Conservation (phyloP, 2,329 filamentous ascomycete genomes). For the Colletotrichum sp. region DNA sequence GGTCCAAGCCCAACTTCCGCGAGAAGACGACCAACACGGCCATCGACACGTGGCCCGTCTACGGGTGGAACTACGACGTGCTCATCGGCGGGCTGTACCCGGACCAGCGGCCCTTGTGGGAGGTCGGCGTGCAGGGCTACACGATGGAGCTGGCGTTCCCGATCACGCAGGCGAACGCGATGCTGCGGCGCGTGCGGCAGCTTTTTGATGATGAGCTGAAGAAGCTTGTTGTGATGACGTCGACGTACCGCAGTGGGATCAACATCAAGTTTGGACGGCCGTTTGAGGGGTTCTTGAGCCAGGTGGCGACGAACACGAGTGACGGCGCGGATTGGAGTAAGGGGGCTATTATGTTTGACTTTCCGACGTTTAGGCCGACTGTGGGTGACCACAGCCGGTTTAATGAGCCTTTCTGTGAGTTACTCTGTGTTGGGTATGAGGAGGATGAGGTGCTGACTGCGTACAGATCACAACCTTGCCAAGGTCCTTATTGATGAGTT, state of each 20-base stretch:
- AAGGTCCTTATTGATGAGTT: constrained; percentile 54
- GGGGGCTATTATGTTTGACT: constrained; percentile 60
- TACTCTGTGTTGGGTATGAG: background rate
- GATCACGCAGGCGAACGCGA: constrained; percentile 51
- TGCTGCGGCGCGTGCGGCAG: constrained; percentile 52
- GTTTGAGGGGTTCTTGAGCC: constrained; percentile 54
- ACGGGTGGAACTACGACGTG: constrained; percentile 59
- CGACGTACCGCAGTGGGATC: constrained; percentile 56
- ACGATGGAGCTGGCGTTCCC: constrained; percentile 59
- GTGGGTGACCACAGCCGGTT: constrained; percentile 51
- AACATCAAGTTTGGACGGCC: constrained; percentile 58
- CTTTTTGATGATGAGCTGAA: constrained; percentile 52
- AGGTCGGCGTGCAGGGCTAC: constrained; percentile 51
- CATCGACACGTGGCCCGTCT: constrained; percentile 53
- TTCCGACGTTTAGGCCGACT: constrained; percentile 51
- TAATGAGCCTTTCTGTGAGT: constrained; percentile 56
- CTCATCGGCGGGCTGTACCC: constrained; percentile 57
- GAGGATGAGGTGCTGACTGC: background rate
- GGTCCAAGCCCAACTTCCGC: constrained; percentile 57
- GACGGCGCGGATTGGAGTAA: constrained; percentile 55
- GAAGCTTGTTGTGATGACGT: constrained; percentile 51
- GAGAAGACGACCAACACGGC: constrained; percentile 51
- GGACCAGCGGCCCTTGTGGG: constrained; percentile 53
- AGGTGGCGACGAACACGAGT: constrained; percentile 51
- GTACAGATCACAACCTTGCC: constrained; percentile 47